These are phyloP conservation scores for Solanum virginianum DNA, from an alignment of 257 asterid genomes.

Conservation along the genomic window DNA sequence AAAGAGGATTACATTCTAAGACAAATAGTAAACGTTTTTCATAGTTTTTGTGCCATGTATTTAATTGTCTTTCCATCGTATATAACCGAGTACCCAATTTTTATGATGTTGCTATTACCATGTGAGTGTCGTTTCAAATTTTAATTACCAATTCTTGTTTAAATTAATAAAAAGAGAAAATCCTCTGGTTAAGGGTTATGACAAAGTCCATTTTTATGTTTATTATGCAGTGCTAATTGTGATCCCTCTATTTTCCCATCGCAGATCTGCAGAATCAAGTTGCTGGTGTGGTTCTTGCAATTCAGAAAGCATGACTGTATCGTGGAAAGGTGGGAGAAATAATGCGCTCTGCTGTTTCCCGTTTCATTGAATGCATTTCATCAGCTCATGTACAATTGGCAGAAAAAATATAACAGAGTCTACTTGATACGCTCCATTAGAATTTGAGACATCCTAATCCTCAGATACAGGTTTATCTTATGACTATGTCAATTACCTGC, in stretches of 20 bases:
- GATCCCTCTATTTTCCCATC: slow-evolving; percentile 5
- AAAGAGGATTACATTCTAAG: not conserved
- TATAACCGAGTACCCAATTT: not conserved
- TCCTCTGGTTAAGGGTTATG: not conserved
- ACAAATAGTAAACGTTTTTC: not conserved
- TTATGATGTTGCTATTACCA: not conserved
- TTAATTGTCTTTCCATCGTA: not conserved
- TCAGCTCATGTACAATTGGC: slow-evolving; percentile 35
- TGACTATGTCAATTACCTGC: no score
- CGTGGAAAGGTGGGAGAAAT: slow-evolving; percentile 92
- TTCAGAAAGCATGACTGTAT: slow-evolving; percentile 80
- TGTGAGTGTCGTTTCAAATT: not conserved
- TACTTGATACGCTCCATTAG: slow-evolving; percentile 66
- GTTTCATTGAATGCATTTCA: slow-evolving; percentile 61
- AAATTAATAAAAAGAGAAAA: not conserved
- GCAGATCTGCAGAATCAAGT: slow-evolving; percentile 46
- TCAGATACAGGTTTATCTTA: slow-evolving; percentile 36
- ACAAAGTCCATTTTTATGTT: not conserved
- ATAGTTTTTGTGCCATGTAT: not conserved
- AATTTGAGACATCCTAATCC: slow-evolving; percentile 80
- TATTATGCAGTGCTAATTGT: not conserved
- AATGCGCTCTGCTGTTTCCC: slow-evolving; percentile 81
- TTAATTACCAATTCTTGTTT: not conserved
- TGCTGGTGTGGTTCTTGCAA: slow-evolving; percentile 68
- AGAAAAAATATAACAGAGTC: slow-evolving; percentile 45